A percentile compares a stretch with the other conserved stretches of the same genome.
phyloP scores from a whole-genome alignment of 768 basidiomycete genomes.

The Auricularia heimuer region DNA sequence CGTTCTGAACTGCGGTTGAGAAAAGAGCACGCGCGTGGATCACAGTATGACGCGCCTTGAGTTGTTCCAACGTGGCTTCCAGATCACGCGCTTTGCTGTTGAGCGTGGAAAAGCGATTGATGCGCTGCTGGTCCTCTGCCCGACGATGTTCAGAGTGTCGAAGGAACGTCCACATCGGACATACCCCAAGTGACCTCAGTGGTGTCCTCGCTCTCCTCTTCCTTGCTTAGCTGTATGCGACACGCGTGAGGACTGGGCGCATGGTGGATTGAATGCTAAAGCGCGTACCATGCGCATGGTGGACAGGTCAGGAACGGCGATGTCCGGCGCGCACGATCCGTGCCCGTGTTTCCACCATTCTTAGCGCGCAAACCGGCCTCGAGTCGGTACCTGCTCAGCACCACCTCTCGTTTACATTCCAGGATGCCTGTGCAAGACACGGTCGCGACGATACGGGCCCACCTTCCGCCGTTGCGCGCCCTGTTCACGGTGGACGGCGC shows the following conservation, averaged over 20 bases:
- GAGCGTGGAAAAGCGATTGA: constrained; percentile 86
- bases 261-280: neutral
- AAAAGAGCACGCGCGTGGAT: constrained; percentile 1
- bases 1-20: constrained; percentile 48
- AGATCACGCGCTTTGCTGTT: constrained; percentile 68
- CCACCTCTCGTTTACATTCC: neutral
- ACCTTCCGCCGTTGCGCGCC: neutral
- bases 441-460: neutral
- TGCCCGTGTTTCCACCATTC: neutral
- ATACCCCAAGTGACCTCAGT: constrained; percentile 81
- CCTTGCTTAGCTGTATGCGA: constrained; percentile 50
- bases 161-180: constrained; percentile 13
- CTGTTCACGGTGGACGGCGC: neutral
- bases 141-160: constrained; percentile 12
- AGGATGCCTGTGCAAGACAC: neutral
- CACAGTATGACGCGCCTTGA: constrained; percentile 40
- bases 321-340: neutral
- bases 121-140: constrained; percentile 77
- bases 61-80: constrained; percentile 57
- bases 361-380: neutral
- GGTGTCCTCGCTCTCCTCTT: constrained; percentile 66
- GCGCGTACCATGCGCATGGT: constrained; percentile 48
- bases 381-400: no score
- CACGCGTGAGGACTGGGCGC: neutral
- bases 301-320: constrained; percentile 5